Percentiles rank a stretch among this genome's conserved stretches.
phyloP scores from a whole-genome alignment of 1,284 basidiomycete species.

The Rhodotorula sp. region DNA sequence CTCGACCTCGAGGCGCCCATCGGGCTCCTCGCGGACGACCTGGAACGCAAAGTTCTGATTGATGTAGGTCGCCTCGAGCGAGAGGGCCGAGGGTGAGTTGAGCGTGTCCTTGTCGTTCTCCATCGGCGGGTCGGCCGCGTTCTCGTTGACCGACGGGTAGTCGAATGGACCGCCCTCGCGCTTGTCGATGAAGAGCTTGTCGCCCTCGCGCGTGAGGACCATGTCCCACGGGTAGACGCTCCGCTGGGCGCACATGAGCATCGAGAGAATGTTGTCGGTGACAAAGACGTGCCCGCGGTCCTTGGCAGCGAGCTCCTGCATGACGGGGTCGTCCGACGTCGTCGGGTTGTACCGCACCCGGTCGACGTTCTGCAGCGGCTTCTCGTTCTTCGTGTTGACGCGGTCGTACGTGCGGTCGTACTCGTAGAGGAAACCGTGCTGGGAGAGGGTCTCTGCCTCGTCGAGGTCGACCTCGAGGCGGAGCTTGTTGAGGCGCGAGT shows the following conservation, averaged over 20 bases:
- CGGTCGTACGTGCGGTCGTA: constrained; percentile 97
- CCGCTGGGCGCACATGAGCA: constrained; percentile 92
- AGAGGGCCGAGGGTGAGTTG: constrained; percentile 90
- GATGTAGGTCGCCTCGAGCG: constrained; percentile 97
- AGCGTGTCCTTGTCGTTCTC: constrained; percentile 81
- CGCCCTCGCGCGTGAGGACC: constrained; percentile 86
- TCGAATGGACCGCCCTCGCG: constrained; percentile 95
- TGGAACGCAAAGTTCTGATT: constrained; percentile 99
- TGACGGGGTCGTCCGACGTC: constrained; percentile 94
- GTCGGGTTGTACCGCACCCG: constrained; percentile 96
- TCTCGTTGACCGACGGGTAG: constrained; percentile 98
- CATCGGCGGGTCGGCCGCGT: constrained; percentile 90
- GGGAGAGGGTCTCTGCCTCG: constrained; percentile 77
- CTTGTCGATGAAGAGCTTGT: constrained; percentile 96
- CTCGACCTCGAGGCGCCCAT: constrained; percentile 62
- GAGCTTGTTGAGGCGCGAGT: constrained; percentile 86
- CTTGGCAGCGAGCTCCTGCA: constrained; percentile 79
- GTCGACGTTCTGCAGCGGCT: constrained; percentile 85
- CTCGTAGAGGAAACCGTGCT: constrained; percentile 83
- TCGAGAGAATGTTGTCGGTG: constrained; percentile 91
- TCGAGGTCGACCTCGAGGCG: constrained; percentile 76
- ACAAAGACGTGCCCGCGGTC: constrained; percentile 82
- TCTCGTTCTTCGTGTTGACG: constrained; percentile 87
- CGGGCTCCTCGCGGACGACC: constrained; percentile 74
- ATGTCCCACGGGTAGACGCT: constrained; percentile 99